These are phyloP conservation scores for Margaritispora aquatica DNA, from an alignment of 495 filamentous ascomycete species.

Conservation along the genomic window DNA sequence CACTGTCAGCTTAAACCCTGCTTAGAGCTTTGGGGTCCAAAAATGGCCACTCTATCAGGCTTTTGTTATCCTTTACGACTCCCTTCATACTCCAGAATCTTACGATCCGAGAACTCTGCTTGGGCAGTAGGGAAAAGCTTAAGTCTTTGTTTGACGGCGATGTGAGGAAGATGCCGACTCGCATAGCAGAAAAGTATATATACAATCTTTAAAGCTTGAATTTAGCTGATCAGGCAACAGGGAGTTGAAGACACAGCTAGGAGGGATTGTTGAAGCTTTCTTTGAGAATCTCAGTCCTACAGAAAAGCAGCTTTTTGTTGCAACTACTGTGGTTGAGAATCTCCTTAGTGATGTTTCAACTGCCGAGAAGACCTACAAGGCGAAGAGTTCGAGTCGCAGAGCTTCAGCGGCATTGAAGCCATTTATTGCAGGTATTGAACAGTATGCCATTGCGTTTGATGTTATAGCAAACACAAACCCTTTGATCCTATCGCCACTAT, in stretches of 20 bases:
- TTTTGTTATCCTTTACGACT: no score
- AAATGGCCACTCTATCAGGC: background rate
- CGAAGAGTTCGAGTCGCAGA: constrained; percentile 21
- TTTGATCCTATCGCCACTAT: constrained; percentile 30
- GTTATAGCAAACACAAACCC: constrained; percentile 29
- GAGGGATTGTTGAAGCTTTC: background rate
- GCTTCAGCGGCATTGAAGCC: constrained; percentile 25
- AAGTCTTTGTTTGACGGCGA: no score
- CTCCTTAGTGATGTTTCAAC: constrained; percentile 20
- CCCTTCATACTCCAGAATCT: no score
- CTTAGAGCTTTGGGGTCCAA: background rate
- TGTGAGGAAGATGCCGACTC: background rate
- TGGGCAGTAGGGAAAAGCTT: no score
- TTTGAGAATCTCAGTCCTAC: background rate
- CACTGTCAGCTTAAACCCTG: background rate
- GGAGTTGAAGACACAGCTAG: background rate
- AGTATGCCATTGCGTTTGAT: constrained; percentile 35
- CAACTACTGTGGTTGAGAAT: constrained; percentile 4
- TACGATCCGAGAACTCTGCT: no score
- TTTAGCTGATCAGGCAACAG: background rate
- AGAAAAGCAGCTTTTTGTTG: background rate
- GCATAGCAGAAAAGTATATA: background rate
- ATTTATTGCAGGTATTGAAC: constrained; percentile 26
- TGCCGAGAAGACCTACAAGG: constrained; percentile 14
- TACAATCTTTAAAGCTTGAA: background rate